These are phyloP conservation scores for Annulohypoxylon nitens DNA, from an alignment of 495 filamentous ascomycete genomes.

Conservation along the genomic window DNA sequence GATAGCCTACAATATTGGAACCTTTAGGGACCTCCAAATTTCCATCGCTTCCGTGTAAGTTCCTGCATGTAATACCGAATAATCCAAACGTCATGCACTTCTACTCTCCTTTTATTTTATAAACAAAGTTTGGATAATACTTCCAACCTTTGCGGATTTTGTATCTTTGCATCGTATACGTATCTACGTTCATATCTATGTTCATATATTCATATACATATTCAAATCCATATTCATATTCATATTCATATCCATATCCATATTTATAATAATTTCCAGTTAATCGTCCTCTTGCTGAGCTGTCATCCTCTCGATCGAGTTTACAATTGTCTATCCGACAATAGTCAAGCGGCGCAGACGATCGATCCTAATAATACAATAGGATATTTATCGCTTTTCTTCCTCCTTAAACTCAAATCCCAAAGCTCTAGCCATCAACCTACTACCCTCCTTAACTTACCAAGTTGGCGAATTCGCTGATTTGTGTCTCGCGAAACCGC, in stretches of 20 bases:
- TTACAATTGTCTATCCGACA: constrained; percentile 10
- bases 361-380: constrained; percentile 42
- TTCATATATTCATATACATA: not conserved
- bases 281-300: not conserved
- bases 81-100: constrained; percentile 19
- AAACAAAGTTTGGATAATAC: not conserved
- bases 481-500: constrained; percentile 23
- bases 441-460: not conserved
- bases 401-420: constrained; percentile 10
- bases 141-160: constrained; percentile 6
- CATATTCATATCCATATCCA: not conserved
- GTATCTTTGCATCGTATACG: not conserved
- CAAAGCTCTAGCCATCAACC: not conserved
- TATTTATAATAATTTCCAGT: not conserved
- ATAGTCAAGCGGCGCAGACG: constrained; percentile 31
- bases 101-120: constrained; percentile 11
- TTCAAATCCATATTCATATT: not conserved
- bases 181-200: not conserved
- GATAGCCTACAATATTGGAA: constrained; percentile 18
- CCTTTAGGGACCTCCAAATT: not conserved
- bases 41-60: constrained; percentile 9
- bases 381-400: constrained; percentile 29
- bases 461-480: constrained; percentile 43
- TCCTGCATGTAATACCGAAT: constrained; percentile 16
- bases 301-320: not conserved